These are phyloP conservation scores for Nissolia schottii DNA, from an alignment of 306 rosid genomes.

Conservation along the genomic window DNA sequence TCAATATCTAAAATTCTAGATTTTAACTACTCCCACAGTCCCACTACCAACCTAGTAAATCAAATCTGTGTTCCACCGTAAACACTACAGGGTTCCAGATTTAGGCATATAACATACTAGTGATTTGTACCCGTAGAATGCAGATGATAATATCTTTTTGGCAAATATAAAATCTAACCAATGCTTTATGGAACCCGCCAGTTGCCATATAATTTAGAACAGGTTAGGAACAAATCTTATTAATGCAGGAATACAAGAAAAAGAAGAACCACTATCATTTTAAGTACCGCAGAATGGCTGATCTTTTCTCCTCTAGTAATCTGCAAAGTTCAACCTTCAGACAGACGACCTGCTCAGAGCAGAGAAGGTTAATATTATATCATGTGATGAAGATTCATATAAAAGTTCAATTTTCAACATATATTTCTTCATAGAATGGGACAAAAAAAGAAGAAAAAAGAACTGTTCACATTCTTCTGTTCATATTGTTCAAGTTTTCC, in stretches of 20 bases:
- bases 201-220: not conserved
- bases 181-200: not conserved
- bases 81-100: not conserved
- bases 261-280: not conserved
- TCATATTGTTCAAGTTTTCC: constrained; percentile 1
- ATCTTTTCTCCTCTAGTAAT: constrained; percentile 87
- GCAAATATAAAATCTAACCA: too few relatives aligned
- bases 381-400: not conserved
- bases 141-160: too few relatives aligned
- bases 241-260: not conserved
- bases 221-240: not conserved
- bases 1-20: not conserved
- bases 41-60: not conserved
- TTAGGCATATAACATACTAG: too few relatives aligned
- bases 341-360: constrained; percentile 93
- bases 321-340: constrained; percentile 86
- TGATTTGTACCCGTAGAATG: too few relatives aligned
- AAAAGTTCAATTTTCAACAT: not conserved
- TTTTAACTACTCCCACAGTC: not conserved
- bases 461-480: not conserved
- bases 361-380: too few relatives aligned
- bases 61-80: not conserved
- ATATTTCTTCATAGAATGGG: not conserved
- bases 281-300: constrained; percentile 76
- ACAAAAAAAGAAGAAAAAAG: not conserved